Evolutionary conservation across 352 stramenopile species (phyloP), one percentile per base, ranked within the genome.

Genomic region (Pythium plurisporium): DNA sequence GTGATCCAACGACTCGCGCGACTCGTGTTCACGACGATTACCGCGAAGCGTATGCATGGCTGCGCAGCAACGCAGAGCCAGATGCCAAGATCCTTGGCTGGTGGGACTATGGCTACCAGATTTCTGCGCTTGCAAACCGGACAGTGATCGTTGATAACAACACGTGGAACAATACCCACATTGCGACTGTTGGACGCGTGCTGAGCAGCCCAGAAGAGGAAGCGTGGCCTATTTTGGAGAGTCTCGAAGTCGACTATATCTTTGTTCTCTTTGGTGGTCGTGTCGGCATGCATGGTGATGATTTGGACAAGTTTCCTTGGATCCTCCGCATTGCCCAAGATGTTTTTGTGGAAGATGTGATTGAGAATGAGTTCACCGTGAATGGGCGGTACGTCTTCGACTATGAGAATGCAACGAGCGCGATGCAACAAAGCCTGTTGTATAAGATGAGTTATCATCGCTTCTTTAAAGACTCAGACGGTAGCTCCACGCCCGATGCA

Each of bases 101-200:
- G 85, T 95, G 85, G 85, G 82, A 95, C 61, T 95, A 95, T 45
- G 85, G 85, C 12, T 95, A 95, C 59, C 85, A 95, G 52, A 74
- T 95, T 29, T 86, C 85, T 9, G 81, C 76, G 7, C 62, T 93
- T 12, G 81, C 85, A 11, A 95, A 95, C 55, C 85, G 85, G 37
- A 95, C 82, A 0, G 79, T 93, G 23, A 65, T 93, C 37, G 94
- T 97, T 2, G 94, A 98, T 73, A 97, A 97, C 73, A 98, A 98
- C 61, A 98, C 94, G 47, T 98, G 94, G 94, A 98, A 98, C 70
- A 97, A 98, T 65, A 97, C 91, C 29, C 94, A 98, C 69, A 98
- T 98, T 65, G 94, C 94, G 33, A 98, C 92, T 0, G 87, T 98
- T 11, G 94, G 93, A 1, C 82, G 92, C 11, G 87, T 88, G 31